These are phyloP conservation scores for Quaeritorhiza haematococci DNA, from an alignment of 371 early-diverging fungal genomes.

Conservation along the genomic window DNA sequence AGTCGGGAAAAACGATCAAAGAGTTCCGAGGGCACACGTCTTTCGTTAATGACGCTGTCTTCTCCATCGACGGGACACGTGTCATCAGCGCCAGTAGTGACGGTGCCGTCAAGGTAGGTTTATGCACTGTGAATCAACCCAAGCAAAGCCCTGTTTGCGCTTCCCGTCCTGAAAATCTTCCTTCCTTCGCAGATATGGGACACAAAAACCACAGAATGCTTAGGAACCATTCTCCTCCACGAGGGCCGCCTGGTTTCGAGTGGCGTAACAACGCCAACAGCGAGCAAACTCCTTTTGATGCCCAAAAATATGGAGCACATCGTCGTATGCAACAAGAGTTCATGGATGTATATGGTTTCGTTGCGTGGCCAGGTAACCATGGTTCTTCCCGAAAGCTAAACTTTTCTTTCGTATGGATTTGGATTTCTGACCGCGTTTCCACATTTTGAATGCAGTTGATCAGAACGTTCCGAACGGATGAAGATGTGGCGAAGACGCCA, in stretches of 20 bases:
- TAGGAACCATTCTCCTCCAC: constrained; percentile 47
- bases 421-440: too few species aligned
- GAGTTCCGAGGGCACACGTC: constrained; percentile 87
- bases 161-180: not conserved
- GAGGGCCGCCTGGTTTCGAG: constrained; percentile 22
- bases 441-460: too few species aligned
- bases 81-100: constrained; percentile 81
- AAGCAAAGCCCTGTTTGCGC: not conserved
- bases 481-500: not conserved
- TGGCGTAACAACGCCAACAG: constrained; percentile 11
- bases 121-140: too few species aligned
- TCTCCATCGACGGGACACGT: constrained; percentile 56
- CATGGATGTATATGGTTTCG: constrained; percentile 55
- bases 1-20: constrained; percentile 80
- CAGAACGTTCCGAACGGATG: constrained; percentile 9
- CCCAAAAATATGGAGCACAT: constrained; percentile 57
- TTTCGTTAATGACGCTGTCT: constrained; percentile 75
- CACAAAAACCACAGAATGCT: constrained; percentile 51
- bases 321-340: constrained; percentile 68
- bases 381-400: too few species aligned
- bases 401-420: not conserved
- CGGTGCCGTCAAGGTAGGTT: constrained; percentile 77
- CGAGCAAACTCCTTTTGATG: constrained; percentile 26
- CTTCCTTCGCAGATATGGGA: constrained; percentile 68
- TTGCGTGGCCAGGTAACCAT: constrained; percentile 40